phyloP scores from a whole-genome alignment of 2,329 filamentous ascomycete genomes.

The Fusarium ramigenum region DNA sequence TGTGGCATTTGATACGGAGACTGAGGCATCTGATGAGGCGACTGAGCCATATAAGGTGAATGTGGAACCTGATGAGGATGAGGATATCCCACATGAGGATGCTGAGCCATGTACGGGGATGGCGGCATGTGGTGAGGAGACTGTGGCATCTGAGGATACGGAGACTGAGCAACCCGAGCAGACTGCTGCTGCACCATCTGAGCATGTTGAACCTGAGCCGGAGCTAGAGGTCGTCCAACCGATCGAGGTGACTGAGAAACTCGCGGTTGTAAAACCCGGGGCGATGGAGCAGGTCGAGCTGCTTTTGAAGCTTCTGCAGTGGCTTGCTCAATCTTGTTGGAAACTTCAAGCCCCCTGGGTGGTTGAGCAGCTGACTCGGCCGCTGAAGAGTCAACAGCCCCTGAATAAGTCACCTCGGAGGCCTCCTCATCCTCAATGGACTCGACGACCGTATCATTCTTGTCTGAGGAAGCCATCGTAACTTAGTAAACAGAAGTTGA shows the following conservation, averaged over 20 bases:
- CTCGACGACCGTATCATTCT: background rate
- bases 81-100: background rate
- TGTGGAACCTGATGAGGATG: background rate
- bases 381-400: background rate
- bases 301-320: background rate
- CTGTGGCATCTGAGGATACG: background rate
- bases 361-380: background rate
- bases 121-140: background rate
- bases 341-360: background rate
- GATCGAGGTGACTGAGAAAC: background rate
- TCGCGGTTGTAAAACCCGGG: background rate
- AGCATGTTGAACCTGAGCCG: background rate
- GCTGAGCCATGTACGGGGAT: background rate
- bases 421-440: background rate
- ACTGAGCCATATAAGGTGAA: background rate
- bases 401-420: background rate
- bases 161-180: background rate
- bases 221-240: background rate
- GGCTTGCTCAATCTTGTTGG: background rate
- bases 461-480: background rate
- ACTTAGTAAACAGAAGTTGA: background rate
- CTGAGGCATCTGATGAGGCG: background rate
- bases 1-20: background rate
- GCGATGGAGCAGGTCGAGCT: background rate
- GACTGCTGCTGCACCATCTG: background rate